Conservation (phyloP, 140 eudicot genomes). For the Senecio squalidus region DNA sequence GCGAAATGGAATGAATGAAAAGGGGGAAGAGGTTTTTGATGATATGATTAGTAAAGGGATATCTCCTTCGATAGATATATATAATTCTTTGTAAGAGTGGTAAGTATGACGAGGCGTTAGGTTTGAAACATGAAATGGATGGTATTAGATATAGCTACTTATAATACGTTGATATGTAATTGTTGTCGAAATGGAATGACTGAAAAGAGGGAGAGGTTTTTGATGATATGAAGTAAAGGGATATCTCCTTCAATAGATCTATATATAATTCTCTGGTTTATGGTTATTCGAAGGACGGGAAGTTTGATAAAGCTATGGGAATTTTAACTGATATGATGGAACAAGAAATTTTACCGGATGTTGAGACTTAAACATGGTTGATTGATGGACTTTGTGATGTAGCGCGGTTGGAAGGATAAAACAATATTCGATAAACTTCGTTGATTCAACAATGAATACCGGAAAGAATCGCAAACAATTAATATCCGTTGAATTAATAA, state of each 20-base stretch:
- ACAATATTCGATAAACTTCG: too few species aligned
- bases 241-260: conserved; percentile 35
- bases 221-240: conserved; percentile 54
- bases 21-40: conserved; percentile 45
- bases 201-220: conserved; percentile 44
- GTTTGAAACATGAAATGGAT: conserved; percentile 44
- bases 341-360: conserved; percentile 50
- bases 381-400: conserved; percentile 63
- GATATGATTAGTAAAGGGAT: conserved; percentile 54
- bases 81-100: conserved; percentile 40
- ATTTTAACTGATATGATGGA: conserved; percentile 51
- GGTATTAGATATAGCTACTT: conserved; percentile 22
- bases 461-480: too few species aligned
- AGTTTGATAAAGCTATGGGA: conserved; percentile 46
- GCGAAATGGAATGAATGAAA: conserved; percentile 31
- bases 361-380: conserved; percentile 45
- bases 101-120: conserved; percentile 34
- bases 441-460: too few species aligned
- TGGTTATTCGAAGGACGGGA: conserved; percentile 46
- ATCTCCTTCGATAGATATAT: conserved; percentile 35
- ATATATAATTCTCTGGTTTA: conserved; percentile 43
- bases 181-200: conserved; percentile 37
- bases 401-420: too few species aligned
- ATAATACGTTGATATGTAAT: conserved; percentile 32
- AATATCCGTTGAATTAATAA: too few species aligned